Evolutionary conservation across 2,329 filamentous ascomycete species (phyloP).

Genomic region (Aspergillus viridinutans): DNA sequence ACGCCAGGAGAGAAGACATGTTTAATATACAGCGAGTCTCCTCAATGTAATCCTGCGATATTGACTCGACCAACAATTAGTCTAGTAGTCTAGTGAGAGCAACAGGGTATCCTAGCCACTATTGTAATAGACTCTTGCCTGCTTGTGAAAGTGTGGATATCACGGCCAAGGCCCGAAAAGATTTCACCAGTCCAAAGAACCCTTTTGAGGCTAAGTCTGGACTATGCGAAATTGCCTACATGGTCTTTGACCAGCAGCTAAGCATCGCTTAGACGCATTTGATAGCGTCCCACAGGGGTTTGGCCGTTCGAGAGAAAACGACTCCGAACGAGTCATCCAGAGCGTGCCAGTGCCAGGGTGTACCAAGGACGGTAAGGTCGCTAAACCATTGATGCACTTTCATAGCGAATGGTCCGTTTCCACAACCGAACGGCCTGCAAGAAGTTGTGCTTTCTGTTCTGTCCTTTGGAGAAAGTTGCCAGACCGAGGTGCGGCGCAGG

Average conservation of each 20-base stretch:
- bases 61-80: background rate
- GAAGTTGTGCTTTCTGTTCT: background rate
- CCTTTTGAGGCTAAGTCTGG: background rate
- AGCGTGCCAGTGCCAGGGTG: background rate
- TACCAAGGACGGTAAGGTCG: background rate
- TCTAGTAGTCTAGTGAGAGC: background rate
- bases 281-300: background rate
- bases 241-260: background rate
- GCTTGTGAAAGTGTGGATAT: background rate
- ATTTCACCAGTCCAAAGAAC: background rate
- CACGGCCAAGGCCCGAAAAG: background rate
- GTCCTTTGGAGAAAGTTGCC: background rate
- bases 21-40: background rate
- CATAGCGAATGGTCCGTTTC: background rate
- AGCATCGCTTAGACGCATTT: background rate
- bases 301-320: background rate
- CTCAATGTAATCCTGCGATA: background rate
- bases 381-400: background rate
- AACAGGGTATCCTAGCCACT: background rate
- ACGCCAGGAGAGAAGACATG: background rate
- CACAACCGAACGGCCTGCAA: background rate
- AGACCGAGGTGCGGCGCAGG: background rate
- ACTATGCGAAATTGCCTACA: background rate
- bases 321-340: background rate
- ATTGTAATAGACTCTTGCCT: background rate